These are phyloP conservation scores for Lichtheimia corymbifera DNA, from an alignment of 371 early-diverging fungal species.

Conservation along the genomic window DNA sequence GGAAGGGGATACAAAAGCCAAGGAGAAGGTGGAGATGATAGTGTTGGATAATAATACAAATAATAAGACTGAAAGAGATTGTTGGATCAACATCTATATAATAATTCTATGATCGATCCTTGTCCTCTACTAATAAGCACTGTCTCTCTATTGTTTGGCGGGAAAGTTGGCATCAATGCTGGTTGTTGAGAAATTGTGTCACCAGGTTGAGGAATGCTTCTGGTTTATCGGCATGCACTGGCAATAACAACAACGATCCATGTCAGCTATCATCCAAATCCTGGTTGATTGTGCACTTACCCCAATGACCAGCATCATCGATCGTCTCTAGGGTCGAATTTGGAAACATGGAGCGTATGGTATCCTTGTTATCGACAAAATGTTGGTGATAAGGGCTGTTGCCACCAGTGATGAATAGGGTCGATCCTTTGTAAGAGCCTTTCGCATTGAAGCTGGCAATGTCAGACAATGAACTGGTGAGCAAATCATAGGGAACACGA, in stretches of 20 bases:
- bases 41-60: too few relatives aligned
- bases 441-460: constrained; percentile 56
- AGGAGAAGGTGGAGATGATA: too few relatives aligned
- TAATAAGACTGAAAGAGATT: too few relatives aligned
- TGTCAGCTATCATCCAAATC: neutral
- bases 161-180: constrained; percentile 1
- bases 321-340: constrained; percentile 59
- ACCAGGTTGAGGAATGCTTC: constrained; percentile 26
- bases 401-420: constrained; percentile 79
- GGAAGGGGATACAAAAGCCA: too few relatives aligned
- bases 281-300: constrained; percentile 41
- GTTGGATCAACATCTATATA: too few relatives aligned
- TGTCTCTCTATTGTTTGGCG: neutral
- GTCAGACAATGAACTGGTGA: constrained; percentile 55
- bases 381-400: constrained; percentile 66
- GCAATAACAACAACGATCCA: neutral
- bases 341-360: constrained; percentile 68
- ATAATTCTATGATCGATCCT: too few relatives aligned
- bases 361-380: constrained; percentile 31
- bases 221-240: constrained; percentile 84
- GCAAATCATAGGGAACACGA: constrained; percentile 67
- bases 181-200: neutral
- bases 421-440: constrained; percentile 48
- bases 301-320: constrained; percentile 84
- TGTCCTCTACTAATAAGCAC: too few relatives aligned